These are phyloP conservation scores for Lonicera japonica DNA, from an alignment of 129 eudicot species.

Conservation along the genomic window DNA sequence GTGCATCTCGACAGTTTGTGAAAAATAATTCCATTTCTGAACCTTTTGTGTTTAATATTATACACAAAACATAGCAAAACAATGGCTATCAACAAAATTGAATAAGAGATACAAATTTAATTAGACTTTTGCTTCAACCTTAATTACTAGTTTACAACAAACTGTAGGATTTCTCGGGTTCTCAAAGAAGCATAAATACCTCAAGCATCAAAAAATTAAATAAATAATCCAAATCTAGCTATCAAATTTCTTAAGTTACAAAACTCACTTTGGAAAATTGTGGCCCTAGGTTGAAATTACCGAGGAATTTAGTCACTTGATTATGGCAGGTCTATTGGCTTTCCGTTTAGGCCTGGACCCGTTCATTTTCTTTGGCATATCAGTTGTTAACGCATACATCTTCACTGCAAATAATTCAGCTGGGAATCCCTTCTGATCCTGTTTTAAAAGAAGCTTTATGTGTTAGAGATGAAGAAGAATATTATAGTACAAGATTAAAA, in stretches of 20 bases:
- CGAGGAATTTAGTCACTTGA: constrained; percentile 27
- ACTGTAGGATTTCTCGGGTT: too few species aligned
- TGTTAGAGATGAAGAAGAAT: background rate
- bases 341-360: constrained; percentile 42
- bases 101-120: too few species aligned
- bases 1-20: too few species aligned
- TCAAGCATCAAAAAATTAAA: too few species aligned
- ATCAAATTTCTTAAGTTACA: background rate
- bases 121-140: too few species aligned
- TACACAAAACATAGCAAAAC: too few species aligned
- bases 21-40: too few species aligned
- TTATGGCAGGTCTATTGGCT: constrained; percentile 55
- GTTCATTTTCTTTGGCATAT: constrained; percentile 41
- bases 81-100: too few species aligned
- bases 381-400: constrained; percentile 85
- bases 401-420: constrained; percentile 73
- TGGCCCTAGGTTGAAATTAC: background rate
- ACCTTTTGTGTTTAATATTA: too few species aligned
- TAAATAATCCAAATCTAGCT: background rate
- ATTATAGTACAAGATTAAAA: too few species aligned
- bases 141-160: too few species aligned
- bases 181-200: too few species aligned
- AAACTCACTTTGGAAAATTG: background rate
- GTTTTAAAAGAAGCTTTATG: constrained; percentile 10
- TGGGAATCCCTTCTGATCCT: constrained; percentile 90